Evolutionary conservation across 1,139 yeast species (phyloP), one percentile per base, ranked within the genome.

Genomic region (Blastobotrys capitulatus): DNA sequence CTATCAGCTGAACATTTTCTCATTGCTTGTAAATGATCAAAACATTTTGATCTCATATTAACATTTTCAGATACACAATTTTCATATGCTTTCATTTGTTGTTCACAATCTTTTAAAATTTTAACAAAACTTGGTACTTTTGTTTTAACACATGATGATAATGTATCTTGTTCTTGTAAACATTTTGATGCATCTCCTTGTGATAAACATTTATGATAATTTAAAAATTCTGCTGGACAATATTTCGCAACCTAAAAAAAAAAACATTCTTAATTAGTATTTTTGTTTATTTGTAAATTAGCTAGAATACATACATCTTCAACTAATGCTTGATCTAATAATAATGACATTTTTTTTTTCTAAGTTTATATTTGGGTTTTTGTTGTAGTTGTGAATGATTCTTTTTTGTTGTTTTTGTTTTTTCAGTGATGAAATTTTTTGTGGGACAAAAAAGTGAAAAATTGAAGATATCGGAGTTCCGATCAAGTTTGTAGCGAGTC

Each of bases 201-300:
- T 49, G 80, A 69, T 70, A 83, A 74, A 58, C 90, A 83, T 57
- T 77, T 78, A 64, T 83, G 87, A 65, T 81, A 82, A 22, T 74
- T 75, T 48, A 83, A 66, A 57, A 83, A 82, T 59, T 77, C 77
- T 54, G 76, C 79, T 0, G 89, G 88, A 62, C 90, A 83, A 57
- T 72, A 68, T 48, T 78, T 72, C 15, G 88, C 86, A 44, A 83
- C 81, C 72, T 68, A 20, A 7, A 6, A 7, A n/a, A n/a, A n/a
- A 31, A 8, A 9, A 36, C 38, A 9, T 9, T 36, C 15, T 16
- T 9, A 36, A 36, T 9, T 36, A 10, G 26, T 25, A 29, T 29
- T 29, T 29, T 12, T 9, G 9, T 4, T 29, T 9, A 6, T 12
- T 29, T 12, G 4, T 10, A 29, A 35, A 6, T 6, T 22, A 22